Percentiles rank a stretch among this genome's conserved stretches.
phyloP scores from a whole-genome alignment of 192 early-diverging fungal genomes.

The Coemansia sp. region DNA sequence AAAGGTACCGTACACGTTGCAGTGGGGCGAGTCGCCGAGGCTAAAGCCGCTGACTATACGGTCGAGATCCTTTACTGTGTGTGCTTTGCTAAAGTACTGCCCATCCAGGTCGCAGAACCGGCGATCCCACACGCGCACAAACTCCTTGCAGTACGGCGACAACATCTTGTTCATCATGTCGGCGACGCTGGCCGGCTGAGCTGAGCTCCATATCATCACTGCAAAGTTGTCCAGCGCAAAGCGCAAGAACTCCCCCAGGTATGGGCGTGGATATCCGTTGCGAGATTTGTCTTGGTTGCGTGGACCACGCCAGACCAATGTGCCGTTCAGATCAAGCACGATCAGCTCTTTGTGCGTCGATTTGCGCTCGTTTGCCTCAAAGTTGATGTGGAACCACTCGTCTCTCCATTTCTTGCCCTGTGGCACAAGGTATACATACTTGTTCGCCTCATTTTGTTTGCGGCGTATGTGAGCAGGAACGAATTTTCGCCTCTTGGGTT shows the following conservation, averaged over 20 bases:
- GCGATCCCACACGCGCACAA: constrained; percentile 64
- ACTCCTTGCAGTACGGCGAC: constrained; percentile 23
- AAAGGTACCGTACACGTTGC: constrained; percentile 16
- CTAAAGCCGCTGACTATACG: constrained; percentile 56
- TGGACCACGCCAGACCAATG: constrained; percentile 56
- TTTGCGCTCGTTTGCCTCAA: constrained; percentile 25
- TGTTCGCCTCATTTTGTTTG: constrained; percentile 1
- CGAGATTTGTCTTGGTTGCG: constrained; percentile 2
- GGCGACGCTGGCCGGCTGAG: constrained; percentile 56
- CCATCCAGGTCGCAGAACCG: constrained; percentile 47
- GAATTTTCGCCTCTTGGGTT: constrained; percentile 15
- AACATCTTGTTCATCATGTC: constrained; percentile 58
- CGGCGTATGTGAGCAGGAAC: constrained; percentile 19
- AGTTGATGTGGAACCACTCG: constrained; percentile 13
- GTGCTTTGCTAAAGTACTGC: constrained; percentile 45
- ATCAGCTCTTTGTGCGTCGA: constrained; percentile 54
- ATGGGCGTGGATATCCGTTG: constrained; percentile 50
- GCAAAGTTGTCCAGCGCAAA: constrained; percentile 61
- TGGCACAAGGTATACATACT: constrained; percentile 3
- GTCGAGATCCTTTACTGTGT: constrained; percentile 65
- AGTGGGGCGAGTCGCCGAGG: constrained; percentile 26
- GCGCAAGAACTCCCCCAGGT: constrained; percentile 55
- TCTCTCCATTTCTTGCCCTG: constrained; percentile 20
- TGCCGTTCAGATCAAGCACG: constrained; percentile 73
- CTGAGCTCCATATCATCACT: constrained; percentile 78